phyloP scores from a whole-genome alignment of 2,329 filamentous ascomycete genomes.

The Chlorencoelia australis region DNA sequence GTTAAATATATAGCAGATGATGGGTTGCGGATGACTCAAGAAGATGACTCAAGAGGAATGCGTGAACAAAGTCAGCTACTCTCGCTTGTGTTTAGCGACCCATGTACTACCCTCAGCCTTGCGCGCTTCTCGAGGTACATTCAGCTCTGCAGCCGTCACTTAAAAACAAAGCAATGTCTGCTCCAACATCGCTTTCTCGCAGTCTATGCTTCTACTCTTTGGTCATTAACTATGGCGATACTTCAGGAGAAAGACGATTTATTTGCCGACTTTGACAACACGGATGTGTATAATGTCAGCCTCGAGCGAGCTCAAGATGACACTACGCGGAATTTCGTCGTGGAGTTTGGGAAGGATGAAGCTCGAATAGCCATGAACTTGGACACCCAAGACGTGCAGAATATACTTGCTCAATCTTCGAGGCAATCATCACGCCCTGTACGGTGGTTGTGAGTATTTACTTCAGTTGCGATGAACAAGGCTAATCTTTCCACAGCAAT shows the following conservation, averaged over 20 bases:
- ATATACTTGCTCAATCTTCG: slow-evolving; percentile 27
- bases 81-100: no score
- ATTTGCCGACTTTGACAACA: slow-evolving; percentile 40
- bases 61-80: no score
- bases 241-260: slow-evolving; percentile 10
- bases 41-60: no score
- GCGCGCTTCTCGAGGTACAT: no score
- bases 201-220: no score
- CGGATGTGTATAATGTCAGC: slow-evolving; percentile 35
- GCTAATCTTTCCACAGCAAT: slow-evolving; percentile 38
- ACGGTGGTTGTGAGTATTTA: slow-evolving; percentile 55
- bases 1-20: no score
- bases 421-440: slow-evolving; percentile 35
- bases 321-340: slow-evolving; percentile 46
- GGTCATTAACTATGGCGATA: no score
- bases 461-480: slow-evolving; percentile 1
- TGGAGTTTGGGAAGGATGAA: slow-evolving; percentile 50
- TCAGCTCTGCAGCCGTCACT: no score
- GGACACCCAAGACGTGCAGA: slow-evolving; percentile 30
- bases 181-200: no score
- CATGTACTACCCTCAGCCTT: no score
- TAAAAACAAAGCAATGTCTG: no score
- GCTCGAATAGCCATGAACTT: slow-evolving; percentile 49
- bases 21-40: no score
- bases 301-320: slow-evolving; percentile 32